A percentile compares a stretch with the other conserved stretches of the same genome.
These are phyloP conservation scores for Candida morakotiae DNA, from an alignment of 805 yeast species.

Conservation along the genomic window DNA sequence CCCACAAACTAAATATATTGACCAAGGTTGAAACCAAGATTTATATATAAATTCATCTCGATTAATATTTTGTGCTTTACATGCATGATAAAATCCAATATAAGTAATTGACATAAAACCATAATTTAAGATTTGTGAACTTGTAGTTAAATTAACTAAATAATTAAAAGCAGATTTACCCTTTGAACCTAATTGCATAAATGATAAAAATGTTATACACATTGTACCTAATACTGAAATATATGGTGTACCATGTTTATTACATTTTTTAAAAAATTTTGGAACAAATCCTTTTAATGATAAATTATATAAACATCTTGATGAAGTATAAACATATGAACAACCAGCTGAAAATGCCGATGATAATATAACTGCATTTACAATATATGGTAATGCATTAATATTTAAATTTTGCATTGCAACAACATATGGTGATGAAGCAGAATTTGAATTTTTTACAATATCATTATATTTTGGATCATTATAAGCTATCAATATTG, in stretches of 20 bases:
- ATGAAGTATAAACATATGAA: conserved; percentile 31
- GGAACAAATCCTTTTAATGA: conserved; percentile 35
- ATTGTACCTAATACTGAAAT: conserved; percentile 21
- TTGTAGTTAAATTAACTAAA: conserved; percentile 34
- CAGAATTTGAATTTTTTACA: conserved; percentile 17
- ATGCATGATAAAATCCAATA: conserved; percentile 34
- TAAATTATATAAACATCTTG: conserved; percentile 31
- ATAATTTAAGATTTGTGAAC: conserved; percentile 45
- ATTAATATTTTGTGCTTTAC: conserved; percentile 31
- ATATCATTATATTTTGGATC: conserved; percentile 32
- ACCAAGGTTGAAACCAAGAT: conserved; percentile 20
- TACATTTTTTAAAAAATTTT: conserved; percentile 26
- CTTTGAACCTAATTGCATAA: conserved; percentile 23
- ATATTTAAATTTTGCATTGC: conserved; percentile 33
- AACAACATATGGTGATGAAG: conserved; percentile 34
- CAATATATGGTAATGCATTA: conserved; percentile 29
- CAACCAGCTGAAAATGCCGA: conserved; percentile 38
- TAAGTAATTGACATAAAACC: conserved; percentile 43
- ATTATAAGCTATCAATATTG: conserved; percentile 28
- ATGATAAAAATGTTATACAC: conserved; percentile 22
- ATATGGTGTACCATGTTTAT: conserved; percentile 31
- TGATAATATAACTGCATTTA: conserved; percentile 29
- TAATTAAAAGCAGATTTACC: conserved; percentile 30
- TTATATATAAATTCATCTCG: conserved; percentile 18
- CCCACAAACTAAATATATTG: conserved; percentile 18